phyloP scores from a whole-genome alignment of 352 stramenopile species.

The Achlya hypogyna region DNA sequence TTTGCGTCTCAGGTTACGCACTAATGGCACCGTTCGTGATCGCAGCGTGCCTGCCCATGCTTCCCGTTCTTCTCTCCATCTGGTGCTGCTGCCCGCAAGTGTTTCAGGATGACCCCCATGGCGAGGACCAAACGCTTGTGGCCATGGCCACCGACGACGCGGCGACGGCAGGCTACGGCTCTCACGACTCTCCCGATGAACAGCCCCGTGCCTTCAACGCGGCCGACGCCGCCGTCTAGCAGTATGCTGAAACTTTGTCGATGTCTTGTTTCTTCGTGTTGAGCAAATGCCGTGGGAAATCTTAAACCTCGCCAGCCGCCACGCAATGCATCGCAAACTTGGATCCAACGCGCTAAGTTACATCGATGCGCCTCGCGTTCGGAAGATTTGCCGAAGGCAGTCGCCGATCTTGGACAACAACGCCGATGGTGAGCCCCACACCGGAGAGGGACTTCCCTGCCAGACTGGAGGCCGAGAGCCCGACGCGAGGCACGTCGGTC shows the following conservation, averaged over 20 bases:
- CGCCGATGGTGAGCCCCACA: too few relatives aligned
- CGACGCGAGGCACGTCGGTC: too few relatives aligned
- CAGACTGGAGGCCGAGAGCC: too few relatives aligned
- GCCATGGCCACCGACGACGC: not conserved
- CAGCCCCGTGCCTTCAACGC: not conserved
- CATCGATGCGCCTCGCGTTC: too few relatives aligned
- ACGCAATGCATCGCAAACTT: too few relatives aligned
- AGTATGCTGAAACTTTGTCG: not conserved
- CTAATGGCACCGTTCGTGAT: constrained; percentile 40
- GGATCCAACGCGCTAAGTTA: too few relatives aligned
- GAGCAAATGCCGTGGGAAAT: too few relatives aligned
- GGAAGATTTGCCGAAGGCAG: too few relatives aligned
- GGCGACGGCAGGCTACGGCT: not conserved
- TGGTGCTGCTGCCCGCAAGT: constrained; percentile 15
- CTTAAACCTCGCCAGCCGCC: too few relatives aligned
- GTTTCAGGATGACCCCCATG: not conserved
- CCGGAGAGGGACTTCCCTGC: too few relatives aligned
- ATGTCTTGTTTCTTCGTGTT: too few relatives aligned
- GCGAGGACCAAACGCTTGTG: not conserved
- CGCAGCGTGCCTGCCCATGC: constrained; percentile 24
- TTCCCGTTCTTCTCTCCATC: constrained; percentile 24
- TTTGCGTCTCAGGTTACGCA: constrained; percentile 48
- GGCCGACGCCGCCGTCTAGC: not conserved
- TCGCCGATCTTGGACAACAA: too few relatives aligned
- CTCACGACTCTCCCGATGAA: not conserved